Base-by-base conservation (phyloP, 2,329 filamentous ascomycete genomes). In the Cercospora janseana region DNA sequence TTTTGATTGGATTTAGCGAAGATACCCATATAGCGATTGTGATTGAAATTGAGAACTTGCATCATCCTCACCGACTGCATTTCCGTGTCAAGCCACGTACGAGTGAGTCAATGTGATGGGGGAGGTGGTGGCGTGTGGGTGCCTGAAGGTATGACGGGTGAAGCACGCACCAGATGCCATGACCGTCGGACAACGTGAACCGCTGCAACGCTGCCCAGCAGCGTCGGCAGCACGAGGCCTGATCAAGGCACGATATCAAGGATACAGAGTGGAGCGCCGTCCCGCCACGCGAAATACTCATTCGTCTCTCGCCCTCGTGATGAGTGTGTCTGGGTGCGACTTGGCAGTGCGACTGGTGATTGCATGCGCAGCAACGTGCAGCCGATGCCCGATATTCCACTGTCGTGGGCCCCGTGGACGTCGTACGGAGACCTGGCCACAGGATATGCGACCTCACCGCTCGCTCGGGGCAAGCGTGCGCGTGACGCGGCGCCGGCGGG, bases 121-220 rank as follows among this genome's bases (percentile, higher is more conserved):
- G 27, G 13, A 21, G 18, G 26, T 29, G n/a, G 35, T 41, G 26
- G 45, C 34, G 35, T 29, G 10, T 23, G 9, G 26, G 20, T 18
- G 12, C 13, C 35, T 26, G 34, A 26, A 13, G 12, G 45, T 38
- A 35, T 18, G 23, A 40, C 23, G 31, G 15, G 15, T 7, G 43
- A 15, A 24, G 43, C 18, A 21, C 16, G 15, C 29, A n/a, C 20
- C 41, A 16, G 23, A 18, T 38, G 37, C 6, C 21, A 16, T n/a
- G 5, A 15, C 13, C 21, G 52, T 55, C 37, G 52, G 52, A 55
- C 55, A 44, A 46, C 56, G 55, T 57, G 54, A 59, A 57, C 49
- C 44, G 42, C 56, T 59, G 54, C 49, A 55, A 46, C 49, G 44
- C 34, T 32, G 26, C 47, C 52, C 48, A 55, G 49, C 51, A 52